A percentile compares a stretch with the other conserved stretches of the same genome.
Conservation (phyloP, 148 eudicot genomes). For the Camellia japonica region DNA sequence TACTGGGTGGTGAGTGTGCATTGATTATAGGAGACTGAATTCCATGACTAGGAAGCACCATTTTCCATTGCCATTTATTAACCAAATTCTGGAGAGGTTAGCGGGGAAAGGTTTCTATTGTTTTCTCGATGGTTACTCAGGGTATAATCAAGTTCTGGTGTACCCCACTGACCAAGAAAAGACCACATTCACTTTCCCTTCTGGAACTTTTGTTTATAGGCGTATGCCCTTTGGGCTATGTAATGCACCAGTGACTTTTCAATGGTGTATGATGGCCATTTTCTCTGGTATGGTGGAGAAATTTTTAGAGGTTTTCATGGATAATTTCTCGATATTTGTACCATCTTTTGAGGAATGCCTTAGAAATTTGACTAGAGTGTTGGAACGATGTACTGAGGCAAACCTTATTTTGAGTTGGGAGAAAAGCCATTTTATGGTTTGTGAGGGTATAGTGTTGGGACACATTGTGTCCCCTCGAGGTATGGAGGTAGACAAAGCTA, state of each 20-base stretch:
- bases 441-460: neutral
- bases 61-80: too few species aligned
- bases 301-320: neutral
- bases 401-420: neutral
- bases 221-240: neutral
- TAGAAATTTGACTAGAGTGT: neutral
- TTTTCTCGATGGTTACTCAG: neutral
- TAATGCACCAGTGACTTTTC: neutral
- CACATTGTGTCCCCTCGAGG: neutral
- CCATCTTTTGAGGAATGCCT: neutral
- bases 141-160: neutral
- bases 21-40: too few species aligned
- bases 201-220: too few species aligned
- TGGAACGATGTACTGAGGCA: neutral
- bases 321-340: neutral
- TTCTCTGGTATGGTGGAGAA: neutral
- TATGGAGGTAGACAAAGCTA: neutral
- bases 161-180: neutral
- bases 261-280: neutral
- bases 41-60: too few species aligned
- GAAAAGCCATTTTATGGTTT: neutral
- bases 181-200: neutral
- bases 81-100: too few species aligned
- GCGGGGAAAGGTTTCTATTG: too few species aligned
- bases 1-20: too few species aligned